Conservation (phyloP, 1,139 yeast genomes). For the Yamadazyma triangularis region DNA sequence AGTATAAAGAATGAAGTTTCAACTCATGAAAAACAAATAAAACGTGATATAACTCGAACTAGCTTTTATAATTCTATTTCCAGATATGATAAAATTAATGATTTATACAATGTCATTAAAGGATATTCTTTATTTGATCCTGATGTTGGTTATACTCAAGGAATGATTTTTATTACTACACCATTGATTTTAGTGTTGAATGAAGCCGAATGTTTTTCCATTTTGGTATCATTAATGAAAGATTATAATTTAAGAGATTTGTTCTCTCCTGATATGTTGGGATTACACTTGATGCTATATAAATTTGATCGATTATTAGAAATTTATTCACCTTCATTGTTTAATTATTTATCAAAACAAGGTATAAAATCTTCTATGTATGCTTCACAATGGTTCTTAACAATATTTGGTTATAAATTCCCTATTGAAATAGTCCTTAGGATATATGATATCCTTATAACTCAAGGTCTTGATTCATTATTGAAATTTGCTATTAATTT, state of each 20-base stretch:
- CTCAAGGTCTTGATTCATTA: constrained; percentile 85
- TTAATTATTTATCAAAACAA: constrained; percentile 73
- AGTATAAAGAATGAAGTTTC: constrained; percentile 50
- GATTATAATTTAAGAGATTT: constrained; percentile 72
- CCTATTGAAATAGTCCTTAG: constrained; percentile 81
- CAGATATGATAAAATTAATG: constrained; percentile 46
- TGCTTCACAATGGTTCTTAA: constrained; percentile 94
- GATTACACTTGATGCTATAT: constrained; percentile 75
- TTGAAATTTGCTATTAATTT: constrained; percentile 77
- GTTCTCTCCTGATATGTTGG: constrained; percentile 90
- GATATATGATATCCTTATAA: constrained; percentile 77
- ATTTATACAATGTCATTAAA: constrained; percentile 70
- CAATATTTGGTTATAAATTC: constrained; percentile 89
- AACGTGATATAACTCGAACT: constrained; percentile 79
- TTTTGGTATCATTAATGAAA: constrained; percentile 79
- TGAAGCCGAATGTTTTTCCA: constrained; percentile 81
- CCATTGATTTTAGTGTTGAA: constrained; percentile 79
- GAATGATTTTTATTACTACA: constrained; percentile 89
- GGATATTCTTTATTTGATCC: constrained; percentile 84
- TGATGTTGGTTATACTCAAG: constrained; percentile 96
- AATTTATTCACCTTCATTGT: constrained; percentile 60
- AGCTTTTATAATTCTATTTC: constrained; percentile 67
- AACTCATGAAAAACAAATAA: constrained; percentile 71
- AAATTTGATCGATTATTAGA: constrained; percentile 86
- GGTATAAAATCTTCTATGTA: constrained; percentile 91